These are phyloP conservation scores for Petunia secreta DNA, from an alignment of 257 asterid genomes.

Conservation along the genomic window DNA sequence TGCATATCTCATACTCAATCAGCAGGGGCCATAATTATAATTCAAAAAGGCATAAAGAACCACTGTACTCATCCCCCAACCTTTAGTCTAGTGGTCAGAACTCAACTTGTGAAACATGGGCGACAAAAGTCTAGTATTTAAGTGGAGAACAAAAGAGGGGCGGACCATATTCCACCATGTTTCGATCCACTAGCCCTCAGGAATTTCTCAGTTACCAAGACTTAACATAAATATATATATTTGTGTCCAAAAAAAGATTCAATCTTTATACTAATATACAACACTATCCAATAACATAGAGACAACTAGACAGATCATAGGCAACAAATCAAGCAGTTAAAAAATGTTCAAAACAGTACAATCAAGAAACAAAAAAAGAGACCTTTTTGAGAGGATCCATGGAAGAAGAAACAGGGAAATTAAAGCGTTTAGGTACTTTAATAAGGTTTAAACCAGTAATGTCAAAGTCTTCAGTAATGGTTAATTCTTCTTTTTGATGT, in stretches of 20 bases:
- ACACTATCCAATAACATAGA: not conserved
- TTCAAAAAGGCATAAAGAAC: not conserved
- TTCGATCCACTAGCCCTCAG: no score
- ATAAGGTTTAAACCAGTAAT: slow-evolving; percentile 65
- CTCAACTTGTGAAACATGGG: no score
- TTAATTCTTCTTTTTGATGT: slow-evolving; percentile 35
- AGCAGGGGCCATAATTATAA: not conserved
- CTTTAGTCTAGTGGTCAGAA: no score
- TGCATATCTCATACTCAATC: not conserved
- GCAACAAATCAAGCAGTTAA: slow-evolving; percentile 1
- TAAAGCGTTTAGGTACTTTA: slow-evolving; percentile 70
- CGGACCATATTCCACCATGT: no score
- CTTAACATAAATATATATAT: not conserved
- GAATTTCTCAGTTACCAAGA: not conserved
- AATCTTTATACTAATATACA: not conserved
- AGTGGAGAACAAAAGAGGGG: no score
- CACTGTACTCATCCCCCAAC: no score
- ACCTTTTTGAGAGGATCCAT: slow-evolving; percentile 94
- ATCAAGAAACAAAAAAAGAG: not conserved
- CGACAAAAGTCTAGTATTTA: no score
- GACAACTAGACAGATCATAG: not conserved
- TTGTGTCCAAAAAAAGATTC: not conserved
- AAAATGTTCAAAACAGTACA: not conserved
- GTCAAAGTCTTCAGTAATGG: slow-evolving; percentile 64
- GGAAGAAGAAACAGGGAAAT: slow-evolving; percentile 46